Base-by-base conservation (phyloP, 2,329 filamentous ascomycete genomes). In the Alternaria triticina region DNA sequence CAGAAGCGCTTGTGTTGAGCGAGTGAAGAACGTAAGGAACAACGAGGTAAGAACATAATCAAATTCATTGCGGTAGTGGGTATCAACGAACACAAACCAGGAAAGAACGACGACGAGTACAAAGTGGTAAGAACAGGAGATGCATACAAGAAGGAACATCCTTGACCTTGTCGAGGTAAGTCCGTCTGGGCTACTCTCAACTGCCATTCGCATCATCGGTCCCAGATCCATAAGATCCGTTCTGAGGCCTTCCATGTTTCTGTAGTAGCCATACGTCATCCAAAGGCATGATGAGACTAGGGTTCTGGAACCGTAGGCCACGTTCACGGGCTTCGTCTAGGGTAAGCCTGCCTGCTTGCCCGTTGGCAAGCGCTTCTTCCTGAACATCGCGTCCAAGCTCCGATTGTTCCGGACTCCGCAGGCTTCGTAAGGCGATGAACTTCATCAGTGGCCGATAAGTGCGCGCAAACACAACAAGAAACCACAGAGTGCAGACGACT, bases 341-440 rank as follows among this genome's bases (percentile, higher is more conserved):
- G 0, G 90, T 94, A 69, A 87, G 89, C 47, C 87, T 68, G 22
- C 71, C 69, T 22, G 28, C 47, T 36, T 40, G 59, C 8, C 62
- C 61, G 9, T 59, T 46, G 9, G 67, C 60, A 7, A 73, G 47
- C 8, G 73, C 66, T 43, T 79, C 77, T 75, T 80, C 73, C 71
- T 86, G 84, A 28, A 84, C 75, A 54, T 82, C 82, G 80, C 75
- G 78, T 8, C 80, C 82, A 7, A 84, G 81, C 43, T 84, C 83
- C n/a, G 85, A 79, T 52, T 79, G 83, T 61, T 88, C 85, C 3
- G 88, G 86, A 25, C 88, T 85, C 68, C 90, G 88, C 62, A 99
- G 93, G 72, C 93, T 97, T 66, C 93, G 88, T 47, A 99, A 83
- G 27, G 96, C 94, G 77, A 99, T 98, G 77, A 96, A 97, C 71